Evolutionary conservation across 1,284 basidiomycete genomes (phyloP), one percentile per base, ranked within the genome.

Genomic region (Limonomyces culmigenus): DNA sequence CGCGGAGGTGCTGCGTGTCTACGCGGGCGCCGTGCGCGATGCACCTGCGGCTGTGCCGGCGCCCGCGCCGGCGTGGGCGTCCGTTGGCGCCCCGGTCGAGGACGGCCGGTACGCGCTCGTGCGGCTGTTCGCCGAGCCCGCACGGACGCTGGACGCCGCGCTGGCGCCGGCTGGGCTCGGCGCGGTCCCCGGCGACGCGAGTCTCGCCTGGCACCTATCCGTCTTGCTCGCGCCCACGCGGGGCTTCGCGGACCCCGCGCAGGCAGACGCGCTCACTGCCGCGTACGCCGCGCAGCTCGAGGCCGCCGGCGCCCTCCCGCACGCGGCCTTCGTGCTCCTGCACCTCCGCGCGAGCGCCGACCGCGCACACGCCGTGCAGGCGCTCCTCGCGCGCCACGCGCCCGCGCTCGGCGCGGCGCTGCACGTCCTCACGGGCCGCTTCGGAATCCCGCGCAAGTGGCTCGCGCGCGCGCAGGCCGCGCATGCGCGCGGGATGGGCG

Each of bases 151-250:
- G 12, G 78, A 74, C 2, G 60, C 65, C 21, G 55, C 70, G 5
- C 64, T 66, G 45, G 70, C 60, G 41, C 80, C 91, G 0, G 60
- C 76, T 20, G 83, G 81, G 25, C 88, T 85, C 48, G 72, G 77
- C 1, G 57, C 80, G 0, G 81, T 75, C 10, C 79, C 81, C 0
- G 55, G 74, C 15, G 91, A 95, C 53, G 79, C 76, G 50, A 74
- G 86, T 10, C 60, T 96, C 38, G 69, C 85, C 5, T 99, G 93
- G 93, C 91, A 97, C 55, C 53, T 97, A 19, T 96, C 93, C 52
- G 72, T 91, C 40, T 60, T 97, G 21, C 63, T 98, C 18, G 81
- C 88, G 3, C 71, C 79, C 17, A 83, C 83, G 36, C 70, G 97
- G 53, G 65, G 76, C 29, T 58, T 80, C 34, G 70, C 91, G 18